Base-by-base conservation (phyloP, 768 basidiomycete species). In the Calvatia gigantea region DNA sequence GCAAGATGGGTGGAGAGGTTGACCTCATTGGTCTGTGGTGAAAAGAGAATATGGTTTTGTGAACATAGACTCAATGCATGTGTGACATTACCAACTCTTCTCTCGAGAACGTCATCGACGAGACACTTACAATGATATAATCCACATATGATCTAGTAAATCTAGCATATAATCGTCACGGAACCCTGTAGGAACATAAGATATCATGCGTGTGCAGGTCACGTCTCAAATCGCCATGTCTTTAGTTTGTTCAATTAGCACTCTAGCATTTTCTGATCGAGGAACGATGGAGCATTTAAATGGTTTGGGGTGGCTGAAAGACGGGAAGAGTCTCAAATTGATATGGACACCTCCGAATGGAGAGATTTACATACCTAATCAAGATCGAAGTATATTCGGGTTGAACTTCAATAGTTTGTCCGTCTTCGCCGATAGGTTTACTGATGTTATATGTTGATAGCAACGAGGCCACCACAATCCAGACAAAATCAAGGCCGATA, bases 11-110 rank as follows among this genome's bases (percentile, higher is more conserved):
- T 17, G 69, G 70, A 1, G 64, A 73, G 42, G 74, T 71, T 15
- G 62, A 63, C 52, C 27, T 81, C 9, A 65, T 82, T 33, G 85
- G 85, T 21, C 59, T 71, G 15, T 86, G 85, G 85, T 83, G 68
- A 62, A 44, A 12, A 19, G 27, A 25, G 44, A 39, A 2, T 39
- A 15, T 32, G 17, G 28, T n/a, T 27, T 21, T 31, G 43, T 11
- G 19, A 17, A 12, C 4, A 12, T 31, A 8, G 15, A 27, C n/a
- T n/a, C 12, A 33, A 35, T n/a, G 27, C 19, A 28, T 54, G 39
- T n/a, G 4, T 4, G 4, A 7, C n/a, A 42, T 42, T 42, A 37
- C 17, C 35, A 37, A 37, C 12, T n/a, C 35, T 14, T 37, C 35
- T n/a, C n/a, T n/a, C 41, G 21, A 8, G 21, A 23, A 42, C 9